Conservation (phyloP, 169 alveolate species). For the Plasmodium yoelii region DNA sequence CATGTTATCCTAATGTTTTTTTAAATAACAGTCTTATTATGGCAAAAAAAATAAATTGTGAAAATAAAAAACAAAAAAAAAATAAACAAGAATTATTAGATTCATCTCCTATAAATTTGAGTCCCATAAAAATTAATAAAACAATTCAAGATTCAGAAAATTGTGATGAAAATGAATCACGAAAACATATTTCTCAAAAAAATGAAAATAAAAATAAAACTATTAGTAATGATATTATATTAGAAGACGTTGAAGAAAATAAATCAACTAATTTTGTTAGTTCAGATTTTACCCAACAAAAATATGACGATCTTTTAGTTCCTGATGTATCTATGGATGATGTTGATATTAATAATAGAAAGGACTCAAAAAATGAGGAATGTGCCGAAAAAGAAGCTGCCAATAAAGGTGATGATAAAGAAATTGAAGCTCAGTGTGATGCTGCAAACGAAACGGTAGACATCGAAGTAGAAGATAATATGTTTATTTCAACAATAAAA, state of each 20-base stretch:
- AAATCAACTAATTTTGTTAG: constrained; percentile 52
- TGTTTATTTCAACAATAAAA: constrained; percentile 63
- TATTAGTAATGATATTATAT: neutral
- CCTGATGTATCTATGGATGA: constrained; percentile 38
- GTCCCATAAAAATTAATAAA: neutral
- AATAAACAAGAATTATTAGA: neutral
- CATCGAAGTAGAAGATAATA: constrained; percentile 38
- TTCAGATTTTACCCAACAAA: constrained; percentile 28
- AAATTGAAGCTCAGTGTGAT: too few relatives aligned
- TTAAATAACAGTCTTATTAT: constrained; percentile 63
- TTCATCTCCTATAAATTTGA: neutral
- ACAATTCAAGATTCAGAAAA: neutral
- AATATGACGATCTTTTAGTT: constrained; percentile 20
- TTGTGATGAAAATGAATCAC: too few relatives aligned
- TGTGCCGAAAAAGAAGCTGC: neutral
- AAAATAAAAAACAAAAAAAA: constrained; percentile 26
- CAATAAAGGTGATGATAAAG: too few relatives aligned
- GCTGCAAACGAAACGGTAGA: neutral
- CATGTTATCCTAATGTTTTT: constrained; percentile 73
- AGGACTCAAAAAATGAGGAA: neutral
- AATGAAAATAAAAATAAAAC: constrained; percentile 37
- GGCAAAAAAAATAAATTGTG: constrained; percentile 42
- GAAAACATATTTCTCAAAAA: neutral
- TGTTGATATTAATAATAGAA: neutral
- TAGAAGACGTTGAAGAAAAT: constrained; percentile 34